Evolutionary conservation across 352 stramenopile genomes (phyloP), one percentile per base, ranked within the genome.

Genomic region (Globisporangium okanoganense): DNA sequence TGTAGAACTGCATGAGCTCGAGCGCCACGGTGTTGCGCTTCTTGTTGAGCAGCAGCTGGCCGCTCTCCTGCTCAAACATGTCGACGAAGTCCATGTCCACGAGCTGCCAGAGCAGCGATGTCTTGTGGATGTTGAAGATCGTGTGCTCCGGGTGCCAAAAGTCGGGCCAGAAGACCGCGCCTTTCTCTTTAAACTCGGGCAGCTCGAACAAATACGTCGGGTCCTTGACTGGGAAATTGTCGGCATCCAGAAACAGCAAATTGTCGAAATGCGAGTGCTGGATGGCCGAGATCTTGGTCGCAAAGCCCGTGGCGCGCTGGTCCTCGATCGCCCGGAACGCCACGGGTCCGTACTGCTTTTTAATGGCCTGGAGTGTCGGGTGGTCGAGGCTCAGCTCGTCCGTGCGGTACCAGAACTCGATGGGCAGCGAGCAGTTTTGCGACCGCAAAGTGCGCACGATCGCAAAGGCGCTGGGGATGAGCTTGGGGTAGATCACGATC

Each of bases 21-120:
- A 85, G 44, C 3, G 78, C 53, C 1, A 65, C 66, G 27, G 66
- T 58, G 56, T 75, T 71, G 14, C 53, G 66, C 20, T 60, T 55
- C 51, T 72, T 68, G 38, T 89, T 67, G 20, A 90, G 71, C 14
- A 88, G 59, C 18, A 90, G 33, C 44, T 90, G 80, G 0, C 78
- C 80, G 35, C 77, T 87, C 47, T 90, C 80, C 67, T 90, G 79
- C 55, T 90, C 78, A 35, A 88, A 88, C 78, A 85, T 87, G 64
- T 84, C 65, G n/a, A 87, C 69, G 38, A 71, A 83, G 16, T 63
- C 51, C 49, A 81, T 36, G n/a, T 82, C 71, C 24, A 88, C 56
- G 29, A 85, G 72, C 60, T 80, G 54, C 78, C 79, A 89, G 10
- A 88, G 49, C 33, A 89, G 58, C 16, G 69, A 85, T 3, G 70